Conservation (phyloP, 768 basidiomycete genomes). For the Naganishia antarctica region DNA sequence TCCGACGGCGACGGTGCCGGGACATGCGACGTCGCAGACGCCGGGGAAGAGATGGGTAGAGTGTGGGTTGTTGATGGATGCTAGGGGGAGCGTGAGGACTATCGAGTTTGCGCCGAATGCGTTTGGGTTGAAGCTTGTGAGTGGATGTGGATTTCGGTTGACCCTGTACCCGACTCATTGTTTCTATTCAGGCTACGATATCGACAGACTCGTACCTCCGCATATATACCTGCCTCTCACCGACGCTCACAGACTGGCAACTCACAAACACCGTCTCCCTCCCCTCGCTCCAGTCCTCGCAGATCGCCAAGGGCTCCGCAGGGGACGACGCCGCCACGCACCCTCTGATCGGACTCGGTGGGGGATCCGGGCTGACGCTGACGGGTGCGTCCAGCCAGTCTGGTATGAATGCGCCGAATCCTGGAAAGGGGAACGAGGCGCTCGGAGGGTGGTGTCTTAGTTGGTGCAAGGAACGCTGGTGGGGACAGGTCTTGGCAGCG, state of each 20-base stretch:
- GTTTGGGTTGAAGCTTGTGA: conserved; percentile 80
- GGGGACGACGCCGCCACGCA: conserved; percentile 20
- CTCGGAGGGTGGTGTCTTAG: conserved; percentile 88
- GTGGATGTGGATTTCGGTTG: conserved; percentile 38
- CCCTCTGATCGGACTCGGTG: background rate
- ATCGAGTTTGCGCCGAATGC: conserved; percentile 83
- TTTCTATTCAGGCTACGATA: conserved; percentile 65
- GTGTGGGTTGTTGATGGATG: conserved; percentile 69
- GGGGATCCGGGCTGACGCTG: background rate
- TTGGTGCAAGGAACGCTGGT: conserved; percentile 94
- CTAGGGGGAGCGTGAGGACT: conserved; percentile 75
- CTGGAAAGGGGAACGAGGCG: conserved; percentile 59
- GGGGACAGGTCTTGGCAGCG: conserved; percentile 84
- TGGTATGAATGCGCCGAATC: conserved; percentile 7
- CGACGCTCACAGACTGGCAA: conserved; percentile 47
- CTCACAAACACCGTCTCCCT: conserved; percentile 38
- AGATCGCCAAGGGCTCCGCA: conserved; percentile 28
- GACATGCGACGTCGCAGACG: background rate
- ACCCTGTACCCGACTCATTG: background rate
- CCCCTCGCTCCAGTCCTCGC: conserved; percentile 38
- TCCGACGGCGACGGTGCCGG: background rate
- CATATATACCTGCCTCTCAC: conserved; percentile 64
- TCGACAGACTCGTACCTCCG: conserved; percentile 81
- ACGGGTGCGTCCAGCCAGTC: background rate
- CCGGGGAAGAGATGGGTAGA: conserved; percentile 60